Percentiles rank a stretch among this genome's conserved stretches.
Evolutionary conservation across 345 rosid species (phyloP).

Genomic region (Lumnitzera littorea): DNA sequence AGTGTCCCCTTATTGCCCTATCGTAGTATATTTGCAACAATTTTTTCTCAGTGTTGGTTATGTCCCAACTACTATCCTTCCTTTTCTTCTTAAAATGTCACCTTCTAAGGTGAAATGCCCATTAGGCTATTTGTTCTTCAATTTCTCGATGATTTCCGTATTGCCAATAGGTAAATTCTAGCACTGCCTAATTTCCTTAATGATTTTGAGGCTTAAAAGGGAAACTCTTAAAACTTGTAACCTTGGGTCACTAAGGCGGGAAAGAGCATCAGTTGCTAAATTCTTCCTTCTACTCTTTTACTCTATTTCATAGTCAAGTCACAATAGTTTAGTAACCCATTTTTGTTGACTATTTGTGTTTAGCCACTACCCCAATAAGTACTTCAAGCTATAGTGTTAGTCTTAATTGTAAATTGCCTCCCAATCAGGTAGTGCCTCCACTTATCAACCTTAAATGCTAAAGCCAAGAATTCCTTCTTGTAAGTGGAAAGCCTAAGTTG

Average conservation of each 20-base stretch:
- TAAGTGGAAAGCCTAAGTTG: not conserved
- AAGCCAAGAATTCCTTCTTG: conserved; percentile 4
- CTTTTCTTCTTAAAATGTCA: not conserved
- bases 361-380: not conserved
- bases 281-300: not conserved
- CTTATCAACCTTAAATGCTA: not conserved
- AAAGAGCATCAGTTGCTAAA: conserved; percentile 1
- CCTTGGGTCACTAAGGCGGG: not conserved
- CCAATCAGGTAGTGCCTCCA: conserved; percentile 4
- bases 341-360: not conserved
- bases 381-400: conserved; percentile 6
- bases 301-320: conserved; percentile 1
- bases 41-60: not conserved
- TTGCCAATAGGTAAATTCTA: no score
- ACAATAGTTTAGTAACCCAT: conserved; percentile 5
- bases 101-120: not conserved
- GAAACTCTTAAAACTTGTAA: no score
- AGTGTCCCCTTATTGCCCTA: not conserved
- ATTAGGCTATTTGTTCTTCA: not conserved
- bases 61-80: not conserved
- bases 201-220: no score
- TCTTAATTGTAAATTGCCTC: not conserved
- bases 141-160: no score
- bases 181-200: no score
- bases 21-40: not conserved